Base-by-base conservation (phyloP, 371 early-diverging fungal genomes). In the Blastocladiella emersonii region DNA sequence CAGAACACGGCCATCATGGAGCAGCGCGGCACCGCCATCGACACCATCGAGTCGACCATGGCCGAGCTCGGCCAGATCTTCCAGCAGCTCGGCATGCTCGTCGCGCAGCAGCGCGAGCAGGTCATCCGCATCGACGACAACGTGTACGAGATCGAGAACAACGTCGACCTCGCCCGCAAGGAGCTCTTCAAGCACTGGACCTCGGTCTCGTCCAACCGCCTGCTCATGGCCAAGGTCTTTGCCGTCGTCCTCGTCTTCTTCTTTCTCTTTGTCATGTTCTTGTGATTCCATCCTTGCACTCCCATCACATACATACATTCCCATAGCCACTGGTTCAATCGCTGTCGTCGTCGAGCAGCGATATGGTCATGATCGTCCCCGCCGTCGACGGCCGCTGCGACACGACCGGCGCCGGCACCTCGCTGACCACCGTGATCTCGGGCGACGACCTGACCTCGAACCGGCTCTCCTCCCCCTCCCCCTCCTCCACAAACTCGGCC, bases 41-140 rank as follows among this genome's bases (percentile, higher is more conserved):
- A 90, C 66, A 85, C 89, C 23, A 95, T 98, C 61, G 98, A 98
- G 65, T 86, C 90, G 17, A 98, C 98, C 1, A 92, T 98, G 63
- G 89, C 92, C 0, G 98, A 98, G 70, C 80, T 98, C n/a, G 98
- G 97, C 21, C 83, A 86, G 60, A 93, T 97, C 34, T 98, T 94
- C 72, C 92, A 90, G 68, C 91, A 95, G 64, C 75, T 98, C 63
- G 92, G 95, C 0, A 81, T 84, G 17, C 89, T 98, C 85, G 89
- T 98, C 5, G 88, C 93, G 4, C 92, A 89, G 64, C 98, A 98
- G 69, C 79, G 97, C 32, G 96, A 98, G 59, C 86, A 87, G 56
- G 91, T 98, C 34, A 93, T 92, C 73, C 73, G 91, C 65, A 98
- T 98, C 64, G 98, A 98, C 71, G 92, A 91, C 62, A 93, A 98